phyloP scores from a whole-genome alignment of 345 rosid genomes.

The Hypericum perforatum region DNA sequence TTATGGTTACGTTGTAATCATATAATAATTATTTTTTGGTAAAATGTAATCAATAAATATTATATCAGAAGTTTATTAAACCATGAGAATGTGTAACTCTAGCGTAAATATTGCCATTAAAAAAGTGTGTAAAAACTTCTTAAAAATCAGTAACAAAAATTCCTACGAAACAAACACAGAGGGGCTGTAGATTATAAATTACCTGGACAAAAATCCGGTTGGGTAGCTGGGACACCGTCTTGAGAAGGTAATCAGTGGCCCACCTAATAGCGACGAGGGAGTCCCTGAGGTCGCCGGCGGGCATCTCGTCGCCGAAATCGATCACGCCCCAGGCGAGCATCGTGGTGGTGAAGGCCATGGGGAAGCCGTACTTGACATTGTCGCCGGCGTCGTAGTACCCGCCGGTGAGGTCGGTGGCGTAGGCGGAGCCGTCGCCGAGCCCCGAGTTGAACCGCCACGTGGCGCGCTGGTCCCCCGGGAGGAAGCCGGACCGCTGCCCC shows the following conservation, averaged over 20 bases:
- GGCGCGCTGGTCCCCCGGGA: slow-evolving; percentile 62
- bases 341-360: slow-evolving; percentile 94
- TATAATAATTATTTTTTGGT: no score
- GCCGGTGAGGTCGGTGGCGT: slow-evolving; percentile 60
- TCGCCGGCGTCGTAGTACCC: slow-evolving; percentile 98
- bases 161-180: not conserved
- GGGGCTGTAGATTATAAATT: not conserved
- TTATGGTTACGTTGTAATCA: no score
- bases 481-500: slow-evolving; percentile 82
- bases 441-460: slow-evolving; percentile 71
- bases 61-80: no score
- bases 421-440: slow-evolving; percentile 63
- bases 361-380: slow-evolving; percentile 80
- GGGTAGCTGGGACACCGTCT: slow-evolving; percentile 71
- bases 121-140: no score
- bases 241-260: slow-evolving; percentile 72
- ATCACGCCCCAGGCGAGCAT: slow-evolving; percentile 83
- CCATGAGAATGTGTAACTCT: no score
- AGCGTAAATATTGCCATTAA: no score
- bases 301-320: slow-evolving; percentile 81
- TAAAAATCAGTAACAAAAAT: no score
- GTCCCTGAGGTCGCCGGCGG: slow-evolving; percentile 48
- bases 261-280: slow-evolving; percentile 66
- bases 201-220: slow-evolving; percentile 92
- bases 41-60: no score